Base-by-base conservation (phyloP, 2,329 filamentous ascomycete species). In the Colletotrichum salicis region DNA sequence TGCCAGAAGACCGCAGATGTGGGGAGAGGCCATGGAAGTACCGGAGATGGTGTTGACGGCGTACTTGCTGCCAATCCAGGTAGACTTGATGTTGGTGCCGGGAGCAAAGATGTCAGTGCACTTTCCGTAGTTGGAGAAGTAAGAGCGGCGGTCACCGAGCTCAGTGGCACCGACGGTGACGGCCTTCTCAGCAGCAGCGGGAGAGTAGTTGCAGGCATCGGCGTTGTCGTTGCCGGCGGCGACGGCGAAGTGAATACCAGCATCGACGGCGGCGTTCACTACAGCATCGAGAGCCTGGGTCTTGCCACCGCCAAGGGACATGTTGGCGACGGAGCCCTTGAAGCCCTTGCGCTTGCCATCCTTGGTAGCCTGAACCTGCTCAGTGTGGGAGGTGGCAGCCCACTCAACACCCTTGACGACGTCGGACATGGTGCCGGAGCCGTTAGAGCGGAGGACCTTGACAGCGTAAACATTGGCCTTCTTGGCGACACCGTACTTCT, bases 111-210 rank as follows among this genome's bases (percentile, higher is more conserved):
- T 97, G 85, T 99, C 96, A 83, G 96, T 97, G 90, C 96, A 99
- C 89, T 96, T 96, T 84, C 96, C 96, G 84, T 92, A 98, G 93
- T 99, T 99, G 91, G 97, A 99, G 92, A 99, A 99, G 91, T 98
- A 99, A 76, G 96, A 96, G 85, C 96, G 96, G 88, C 94, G 94
- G 82, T 99, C 96, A 79, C 93, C 91, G 72, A 99, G 90, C 77
- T 94, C 96, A 57, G 95, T 97, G 76, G 96, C 96, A 84, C 96
- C 97, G 75, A 99, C 96, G 71, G 96, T 99, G 82, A 99, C 91
- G 76, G 96, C 95, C 80, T 97, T 94, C 79, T 90, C 88, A 77
- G 97, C 95, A 75, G 96, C 94, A 79, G 96, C 97, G 72, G 96
- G 96, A 52, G 96, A 99, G 90, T 98, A 99, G 88, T 96, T 97